Conservation (phyloP, 352 stramenopile species). For the Aphanomyces stellatus region DNA sequence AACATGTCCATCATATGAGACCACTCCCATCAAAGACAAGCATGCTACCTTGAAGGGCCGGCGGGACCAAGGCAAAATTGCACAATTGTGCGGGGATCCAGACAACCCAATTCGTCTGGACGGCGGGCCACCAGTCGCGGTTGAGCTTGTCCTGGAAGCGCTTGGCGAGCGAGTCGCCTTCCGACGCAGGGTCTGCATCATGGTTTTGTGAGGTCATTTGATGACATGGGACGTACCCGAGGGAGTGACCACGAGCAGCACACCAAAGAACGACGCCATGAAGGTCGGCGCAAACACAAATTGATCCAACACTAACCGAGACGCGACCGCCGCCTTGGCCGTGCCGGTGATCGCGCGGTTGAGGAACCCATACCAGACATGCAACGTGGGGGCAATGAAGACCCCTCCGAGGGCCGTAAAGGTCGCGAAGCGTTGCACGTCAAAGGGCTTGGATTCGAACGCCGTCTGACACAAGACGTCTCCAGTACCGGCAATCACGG, state of each 20-base stretch:
- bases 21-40: not conserved
- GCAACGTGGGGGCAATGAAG: constrained; percentile 62
- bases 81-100: constrained; percentile 74
- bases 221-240: not conserved
- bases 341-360: constrained; percentile 31
- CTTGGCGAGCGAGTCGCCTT: not conserved
- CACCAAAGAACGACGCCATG: constrained; percentile 63
- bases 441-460: constrained; percentile 18
- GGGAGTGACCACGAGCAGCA: constrained; percentile 37
- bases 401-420: constrained; percentile 63
- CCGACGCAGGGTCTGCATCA: not conserved
- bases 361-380: constrained; percentile 71
- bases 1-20: too few relatives aligned
- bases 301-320: constrained; percentile 69
- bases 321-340: constrained; percentile 32
- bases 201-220: not conserved
- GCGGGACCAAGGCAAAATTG: constrained; percentile 75
- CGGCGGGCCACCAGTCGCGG: constrained; percentile 65
- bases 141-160: constrained; percentile 54
- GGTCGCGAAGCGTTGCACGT: constrained; percentile 41
- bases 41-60: constrained; percentile 36
- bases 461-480: constrained; percentile 58
- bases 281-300: constrained; percentile 66
- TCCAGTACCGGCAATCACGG: constrained; percentile 48
- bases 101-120: constrained; percentile 70